phyloP scores from a whole-genome alignment of 805 yeast species.

The Cyberlindnera xishuangbannaensis region DNA sequence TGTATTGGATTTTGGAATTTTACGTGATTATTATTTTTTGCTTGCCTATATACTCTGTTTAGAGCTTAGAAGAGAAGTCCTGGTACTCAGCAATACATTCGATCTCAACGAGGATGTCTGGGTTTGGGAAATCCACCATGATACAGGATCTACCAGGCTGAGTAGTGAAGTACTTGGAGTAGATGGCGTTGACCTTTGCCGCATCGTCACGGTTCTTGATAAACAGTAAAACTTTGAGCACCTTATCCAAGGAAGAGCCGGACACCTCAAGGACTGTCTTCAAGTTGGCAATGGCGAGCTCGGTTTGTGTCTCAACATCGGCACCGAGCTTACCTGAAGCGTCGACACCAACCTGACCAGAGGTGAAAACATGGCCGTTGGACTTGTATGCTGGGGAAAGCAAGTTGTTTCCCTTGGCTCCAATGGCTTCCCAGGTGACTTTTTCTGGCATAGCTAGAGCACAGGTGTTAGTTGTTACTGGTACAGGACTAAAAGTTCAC shows the following conservation, averaged over 20 bases:
- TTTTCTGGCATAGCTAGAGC: slow-evolving; percentile 22
- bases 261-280: slow-evolving; percentile 35
- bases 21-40: not conserved
- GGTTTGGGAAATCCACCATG: slow-evolving; percentile 46
- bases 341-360: slow-evolving; percentile 43
- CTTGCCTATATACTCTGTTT: not conserved
- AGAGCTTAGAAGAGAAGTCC: slow-evolving; percentile 10
- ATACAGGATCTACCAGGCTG: slow-evolving; percentile 52
- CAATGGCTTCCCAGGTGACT: slow-evolving; percentile 32
- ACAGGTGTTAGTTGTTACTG: too few species aligned
- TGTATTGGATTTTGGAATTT: not conserved
- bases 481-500: too few species aligned
- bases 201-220: slow-evolving; percentile 39
- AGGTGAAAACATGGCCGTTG: slow-evolving; percentile 40
- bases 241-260: slow-evolving; percentile 41
- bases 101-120: slow-evolving; percentile 43
- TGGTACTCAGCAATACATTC: slow-evolving; percentile 39
- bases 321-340: slow-evolving; percentile 37
- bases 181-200: slow-evolving; percentile 39
- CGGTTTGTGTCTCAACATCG: slow-evolving; percentile 40
- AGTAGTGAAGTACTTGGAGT: slow-evolving; percentile 38
- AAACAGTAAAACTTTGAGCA: slow-evolving; percentile 45
- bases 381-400: slow-evolving; percentile 38
- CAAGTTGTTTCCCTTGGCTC: slow-evolving; percentile 25
- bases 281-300: slow-evolving; percentile 37